phyloP scores from a whole-genome alignment of 2,329 filamentous ascomycete genomes.

The Monosporascus cannonballus region DNA sequence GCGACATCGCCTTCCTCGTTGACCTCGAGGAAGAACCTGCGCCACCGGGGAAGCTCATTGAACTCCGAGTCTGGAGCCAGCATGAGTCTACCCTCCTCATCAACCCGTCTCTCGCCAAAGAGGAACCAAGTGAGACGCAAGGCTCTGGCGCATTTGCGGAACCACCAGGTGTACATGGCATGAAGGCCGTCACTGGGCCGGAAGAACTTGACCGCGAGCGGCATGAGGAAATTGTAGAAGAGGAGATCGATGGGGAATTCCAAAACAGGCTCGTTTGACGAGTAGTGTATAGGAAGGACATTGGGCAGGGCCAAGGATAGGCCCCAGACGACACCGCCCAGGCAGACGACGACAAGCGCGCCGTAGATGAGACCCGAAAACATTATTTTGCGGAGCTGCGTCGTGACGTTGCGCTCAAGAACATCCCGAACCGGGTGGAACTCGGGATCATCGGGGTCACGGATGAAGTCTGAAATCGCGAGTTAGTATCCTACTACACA shows the following conservation, averaged over 20 bases:
- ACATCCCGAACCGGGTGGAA: slow-evolving; percentile 98
- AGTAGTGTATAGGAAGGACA: slow-evolving; percentile 88
- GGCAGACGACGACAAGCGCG: slow-evolving; percentile 82
- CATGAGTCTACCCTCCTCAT: slow-evolving; percentile 71
- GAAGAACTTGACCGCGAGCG: slow-evolving; percentile 75
- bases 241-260: slow-evolving; percentile 93
- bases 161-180: slow-evolving; percentile 92
- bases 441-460: slow-evolving; percentile 95
- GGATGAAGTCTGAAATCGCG: slow-evolving; percentile 69
- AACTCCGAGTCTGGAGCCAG: slow-evolving; percentile 31
- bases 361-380: slow-evolving; percentile 97
- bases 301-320: slow-evolving; percentile 60
- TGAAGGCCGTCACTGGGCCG: slow-evolving; percentile 81
- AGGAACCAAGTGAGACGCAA: slow-evolving; percentile 87
- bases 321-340: slow-evolving; percentile 96
- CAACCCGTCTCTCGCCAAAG: slow-evolving; percentile 73
- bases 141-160: slow-evolving; percentile 73
- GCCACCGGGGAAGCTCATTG: slow-evolving; percentile 31
- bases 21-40: slow-evolving; percentile 41
- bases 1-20: slow-evolving; percentile 35
- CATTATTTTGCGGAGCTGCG: slow-evolving; percentile 90
- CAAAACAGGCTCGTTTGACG: slow-evolving; percentile 82
- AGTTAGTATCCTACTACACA: slow-evolving; percentile 21
- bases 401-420: slow-evolving; percentile 83
- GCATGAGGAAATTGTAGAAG: slow-evolving; percentile 96